Base-by-base conservation (phyloP, 2,329 filamentous ascomycete genomes). In the Periconia macrospinosa region DNA sequence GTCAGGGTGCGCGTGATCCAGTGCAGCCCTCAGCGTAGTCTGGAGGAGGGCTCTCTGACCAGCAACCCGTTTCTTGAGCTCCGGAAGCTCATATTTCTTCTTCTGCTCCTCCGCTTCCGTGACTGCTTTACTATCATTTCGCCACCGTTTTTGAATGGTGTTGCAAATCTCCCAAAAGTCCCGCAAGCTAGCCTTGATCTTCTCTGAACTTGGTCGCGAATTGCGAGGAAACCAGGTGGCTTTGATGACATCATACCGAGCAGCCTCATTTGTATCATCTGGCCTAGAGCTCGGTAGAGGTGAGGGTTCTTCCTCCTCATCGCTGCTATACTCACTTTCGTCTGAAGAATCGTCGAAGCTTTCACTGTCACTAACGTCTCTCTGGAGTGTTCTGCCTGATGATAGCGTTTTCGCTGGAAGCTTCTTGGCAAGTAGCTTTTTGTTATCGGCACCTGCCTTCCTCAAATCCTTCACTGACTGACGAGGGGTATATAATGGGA, bases 81-180 rank as follows among this genome's bases (percentile, higher is more conserved):
- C 69, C 11, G 79, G 76, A 15, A 85, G 75, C 66, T 84, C 82
- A 47, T 78, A 74, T 56, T 75, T 76, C 62, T 81, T 76, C 62
- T 83, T 81, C 68, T 83, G 78, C 54, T 83, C 81, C 61, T 85
- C 83, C 11, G 85, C 84, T 57, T 81, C 76, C 57, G 81, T 79
- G 57, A 86, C 76, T 20, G 80, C 79, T 58, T 81, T 79, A 42
- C 76, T 79, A 60, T 83, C 83, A 33, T 77, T 72, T 64, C 85
- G 86, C 84, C 84, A 87, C 37, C 81, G 76, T 66, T 87, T 84
- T 54, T 84, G 79, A 52, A 87, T 79, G 7, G 78, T 78, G 64
- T 83, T 83, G 54, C 86, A 75, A 43, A 86, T 75, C 46, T 86
- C 83, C 75, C 84, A 85, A 63, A 84, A 83, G 42, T 81, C 77